A percentile compares a stretch with the other conserved stretches of the same genome.
phyloP scores from a whole-genome alignment of 2,329 filamentous ascomycete genomes.

The Colletotrichum nymphaeae region DNA sequence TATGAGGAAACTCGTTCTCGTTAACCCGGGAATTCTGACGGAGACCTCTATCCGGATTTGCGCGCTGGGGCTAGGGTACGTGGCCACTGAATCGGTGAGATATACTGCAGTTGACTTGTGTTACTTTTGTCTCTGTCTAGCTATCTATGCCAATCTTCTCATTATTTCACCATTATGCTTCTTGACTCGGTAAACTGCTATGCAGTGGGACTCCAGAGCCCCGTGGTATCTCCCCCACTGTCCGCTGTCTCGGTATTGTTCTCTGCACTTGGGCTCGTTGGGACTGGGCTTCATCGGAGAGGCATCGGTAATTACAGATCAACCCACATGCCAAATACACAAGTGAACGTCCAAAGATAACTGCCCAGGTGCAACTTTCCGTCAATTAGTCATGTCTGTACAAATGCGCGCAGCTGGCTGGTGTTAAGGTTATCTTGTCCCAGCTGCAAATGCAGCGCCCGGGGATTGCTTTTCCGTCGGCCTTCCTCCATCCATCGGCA shows the following conservation, averaged over 20 bases:
- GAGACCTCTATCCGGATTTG: background rate
- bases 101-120: background rate
- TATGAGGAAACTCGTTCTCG: too few species aligned
- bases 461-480: background rate
- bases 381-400: slow-evolving; percentile 15
- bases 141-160: background rate
- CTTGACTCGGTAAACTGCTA: slow-evolving; percentile 7
- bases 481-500: slow-evolving; percentile 2
- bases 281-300: background rate
- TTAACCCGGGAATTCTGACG: background rate
- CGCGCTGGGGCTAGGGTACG: too few species aligned
- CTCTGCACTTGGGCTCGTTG: too few species aligned
- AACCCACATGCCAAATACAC: background rate
- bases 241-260: too few species aligned
- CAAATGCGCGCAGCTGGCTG: slow-evolving; percentile 3
- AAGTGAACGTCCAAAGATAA: background rate
- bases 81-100: background rate
- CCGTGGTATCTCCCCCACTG: background rate
- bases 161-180: background rate
- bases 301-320: background rate
- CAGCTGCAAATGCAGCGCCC: background rate
- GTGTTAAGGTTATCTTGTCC: slow-evolving; percentile 4
- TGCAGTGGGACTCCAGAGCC: background rate
- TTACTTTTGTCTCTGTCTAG: background rate
- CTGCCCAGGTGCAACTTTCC: slow-evolving; percentile 9